Conservation (phyloP, 192 early-diverging fungal species). For the Coemansia sp. region DNA sequence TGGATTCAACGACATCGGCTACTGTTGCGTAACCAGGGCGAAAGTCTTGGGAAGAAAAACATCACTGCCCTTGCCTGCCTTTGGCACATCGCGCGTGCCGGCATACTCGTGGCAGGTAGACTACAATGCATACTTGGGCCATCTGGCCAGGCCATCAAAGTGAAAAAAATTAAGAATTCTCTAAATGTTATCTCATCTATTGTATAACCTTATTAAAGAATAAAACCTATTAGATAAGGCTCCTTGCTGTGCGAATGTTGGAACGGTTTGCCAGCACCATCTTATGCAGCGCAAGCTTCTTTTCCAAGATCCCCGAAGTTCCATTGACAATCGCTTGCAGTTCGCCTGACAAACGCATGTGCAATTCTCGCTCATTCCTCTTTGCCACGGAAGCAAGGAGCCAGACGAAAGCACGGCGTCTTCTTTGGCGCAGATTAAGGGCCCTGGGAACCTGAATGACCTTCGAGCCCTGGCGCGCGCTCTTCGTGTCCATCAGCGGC, state of each 20-base stretch:
- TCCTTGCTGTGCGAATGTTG: conserved; percentile 54
- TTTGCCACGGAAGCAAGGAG: conserved; percentile 72
- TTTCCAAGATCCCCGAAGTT: conserved; percentile 64
- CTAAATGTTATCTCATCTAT: no score
- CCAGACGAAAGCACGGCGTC: conserved; percentile 81
- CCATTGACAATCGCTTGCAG: conserved; percentile 80
- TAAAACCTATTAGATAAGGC: no score
- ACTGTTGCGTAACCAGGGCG: conserved; percentile 41
- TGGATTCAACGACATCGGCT: conserved; percentile 27
- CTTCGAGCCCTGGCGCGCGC: conserved; percentile 77
- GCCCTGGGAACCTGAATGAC: conserved; percentile 76
- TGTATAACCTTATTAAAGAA: no score
- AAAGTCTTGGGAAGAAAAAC: conserved; percentile 8
- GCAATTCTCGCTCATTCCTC: conserved; percentile 64
- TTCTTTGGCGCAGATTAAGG: conserved; percentile 74
- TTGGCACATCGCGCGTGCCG: conserved; percentile 31
- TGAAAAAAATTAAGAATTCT: not conserved
- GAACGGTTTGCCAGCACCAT: conserved; percentile 78
- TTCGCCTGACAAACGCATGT: conserved; percentile 73
- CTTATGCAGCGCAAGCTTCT: conserved; percentile 79
- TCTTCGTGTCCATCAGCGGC: conserved; percentile 74
- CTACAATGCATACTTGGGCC: conserved; percentile 16
- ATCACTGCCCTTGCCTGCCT: conserved; percentile 15
- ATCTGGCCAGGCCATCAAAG: conserved; percentile 12
- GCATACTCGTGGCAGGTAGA: conserved; percentile 30